Base-by-base conservation (phyloP, 345 rosid genomes). In the Garcia nutans region DNA sequence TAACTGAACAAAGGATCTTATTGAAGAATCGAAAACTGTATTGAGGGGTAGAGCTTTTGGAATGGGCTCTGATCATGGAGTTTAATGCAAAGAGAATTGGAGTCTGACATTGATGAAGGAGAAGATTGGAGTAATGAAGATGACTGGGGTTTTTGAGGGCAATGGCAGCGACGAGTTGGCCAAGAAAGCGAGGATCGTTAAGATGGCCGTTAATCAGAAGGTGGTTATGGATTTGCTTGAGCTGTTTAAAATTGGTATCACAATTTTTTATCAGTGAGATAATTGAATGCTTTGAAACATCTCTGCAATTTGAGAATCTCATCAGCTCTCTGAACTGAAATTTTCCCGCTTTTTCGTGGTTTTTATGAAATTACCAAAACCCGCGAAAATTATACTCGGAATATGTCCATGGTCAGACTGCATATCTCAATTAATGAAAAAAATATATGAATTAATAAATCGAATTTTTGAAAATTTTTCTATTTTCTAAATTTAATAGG, bases 11-110 rank as follows among this genome's bases (percentile, higher is more conserved):
- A 10, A 80, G 70, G 42, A 91, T 89, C 77, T 68, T 65, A 55
- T 16, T 71, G 62, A 83, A 91, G 4, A 76, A 85, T 49, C 75
- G 77, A 54, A 90, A 88, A 84, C 90, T 75, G 42, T 71, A 75
- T 3, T 78, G 82, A 10, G 87, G 88, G 45, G 81, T 76, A 44
- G 77, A 76, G 84, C 85, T 49, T 58, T 82, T 87, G 78, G 87
- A 89, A 79, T 87, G 85, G 31, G 84, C 91, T 77, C 93, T 77
- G 81, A 87, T 89, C 86, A 91, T 79, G 63, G 93, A 82, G 67
- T 90, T 90, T 44, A 87, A 84, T 68, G 86, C 73, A 73, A 86
- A 88, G 68, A 88, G 73, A 44, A 87, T 87, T 23, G 92, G 91
- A 33, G 50, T 65, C 42, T 72, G 24, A 54, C 89, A 90, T 33